phyloP scores from a whole-genome alignment of 352 stramenopile genomes.

The Pythium graminicola region DNA sequence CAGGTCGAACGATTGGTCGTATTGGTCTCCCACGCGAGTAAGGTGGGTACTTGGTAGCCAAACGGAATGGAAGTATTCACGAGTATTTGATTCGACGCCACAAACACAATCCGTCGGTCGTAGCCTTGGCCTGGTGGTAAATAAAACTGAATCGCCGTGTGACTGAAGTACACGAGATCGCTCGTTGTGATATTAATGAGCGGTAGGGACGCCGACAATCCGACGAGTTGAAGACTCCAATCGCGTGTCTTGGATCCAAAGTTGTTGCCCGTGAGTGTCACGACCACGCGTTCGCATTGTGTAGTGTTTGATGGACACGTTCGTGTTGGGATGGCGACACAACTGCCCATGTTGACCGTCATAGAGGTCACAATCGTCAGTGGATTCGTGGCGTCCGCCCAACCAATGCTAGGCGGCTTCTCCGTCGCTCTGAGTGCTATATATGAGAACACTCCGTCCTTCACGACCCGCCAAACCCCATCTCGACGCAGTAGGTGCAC shows the following conservation, averaged over 20 bases:
- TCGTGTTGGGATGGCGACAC: slow-evolving; percentile 18
- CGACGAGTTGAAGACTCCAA: slow-evolving; percentile 39
- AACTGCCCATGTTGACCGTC: slow-evolving; percentile 37
- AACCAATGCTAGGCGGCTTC: slow-evolving; percentile 28
- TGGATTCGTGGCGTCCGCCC: slow-evolving; percentile 26
- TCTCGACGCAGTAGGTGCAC: slow-evolving; percentile 30
- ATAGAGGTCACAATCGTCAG: slow-evolving; percentile 14
- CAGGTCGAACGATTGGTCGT: slow-evolving; percentile 55
- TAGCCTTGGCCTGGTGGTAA: slow-evolving; percentile 41
- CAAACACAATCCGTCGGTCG: slow-evolving; percentile 34
- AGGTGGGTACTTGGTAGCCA: slow-evolving; percentile 34
- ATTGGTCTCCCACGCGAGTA: slow-evolving; percentile 33
- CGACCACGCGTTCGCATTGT: slow-evolving; percentile 35
- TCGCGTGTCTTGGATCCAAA: slow-evolving; percentile 36
- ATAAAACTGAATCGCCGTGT: slow-evolving; percentile 52
- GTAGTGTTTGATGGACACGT: slow-evolving; percentile 37
- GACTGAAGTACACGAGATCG: slow-evolving; percentile 51
- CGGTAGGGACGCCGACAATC: slow-evolving; percentile 21
- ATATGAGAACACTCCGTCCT: slow-evolving; percentile 25
- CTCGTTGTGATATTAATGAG: slow-evolving; percentile 27
- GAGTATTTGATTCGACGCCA: slow-evolving; percentile 24
- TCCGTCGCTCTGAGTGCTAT: slow-evolving; percentile 10
- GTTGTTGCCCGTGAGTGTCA: slow-evolving; percentile 47
- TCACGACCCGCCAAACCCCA: slow-evolving; percentile 33
- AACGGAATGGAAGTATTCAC: slow-evolving; percentile 37